Evolutionary conservation across 768 basidiomycete genomes (phyloP).

Genomic region (Amanita brunnescens): DNA sequence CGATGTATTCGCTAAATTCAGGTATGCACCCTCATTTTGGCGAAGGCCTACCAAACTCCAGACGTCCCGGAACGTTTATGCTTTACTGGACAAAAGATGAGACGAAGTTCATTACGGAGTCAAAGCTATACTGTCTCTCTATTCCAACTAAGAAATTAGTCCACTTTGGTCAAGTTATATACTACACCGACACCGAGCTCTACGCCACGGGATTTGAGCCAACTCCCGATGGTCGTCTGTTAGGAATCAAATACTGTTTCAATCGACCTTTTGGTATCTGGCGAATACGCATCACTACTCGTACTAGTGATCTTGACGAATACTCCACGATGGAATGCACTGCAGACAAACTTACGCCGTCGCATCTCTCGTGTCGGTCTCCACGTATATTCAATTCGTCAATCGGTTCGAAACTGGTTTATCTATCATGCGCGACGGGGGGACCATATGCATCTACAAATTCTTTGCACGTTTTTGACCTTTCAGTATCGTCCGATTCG

Average conservation of each 20-base stretch:
- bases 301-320: conserved; percentile 5
- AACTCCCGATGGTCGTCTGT: conserved; percentile 44
- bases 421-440: conserved; percentile 45
- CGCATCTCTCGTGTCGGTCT: conserved; percentile 24
- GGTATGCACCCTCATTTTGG: conserved; percentile 55
- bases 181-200: conserved; percentile 30
- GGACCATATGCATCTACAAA: conserved; percentile 55
- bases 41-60: conserved; percentile 46
- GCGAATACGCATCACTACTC: conserved; percentile 31
- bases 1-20: conserved; percentile 37
- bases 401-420: conserved; percentile 29
- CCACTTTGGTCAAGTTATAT: conserved; percentile 49
- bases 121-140: conserved; percentile 4
- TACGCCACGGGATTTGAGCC: conserved; percentile 58
- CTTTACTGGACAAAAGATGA: conserved; percentile 31
- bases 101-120: conserved; percentile 8
- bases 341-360: conserved; percentile 32
- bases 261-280: conserved; percentile 55
- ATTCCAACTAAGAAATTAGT: conserved; percentile 15
- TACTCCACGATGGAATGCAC: conserved; percentile 10
- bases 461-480: conserved; percentile 36
- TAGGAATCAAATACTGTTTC: conserved; percentile 52
- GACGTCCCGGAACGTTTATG: conserved; percentile 44
- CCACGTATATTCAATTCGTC: conserved; percentile 36
- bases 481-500: conserved; percentile 13